Evolutionary conservation across 2,329 filamentous ascomycete species (phyloP).

Genomic region (Sporothrix mexicana): DNA sequence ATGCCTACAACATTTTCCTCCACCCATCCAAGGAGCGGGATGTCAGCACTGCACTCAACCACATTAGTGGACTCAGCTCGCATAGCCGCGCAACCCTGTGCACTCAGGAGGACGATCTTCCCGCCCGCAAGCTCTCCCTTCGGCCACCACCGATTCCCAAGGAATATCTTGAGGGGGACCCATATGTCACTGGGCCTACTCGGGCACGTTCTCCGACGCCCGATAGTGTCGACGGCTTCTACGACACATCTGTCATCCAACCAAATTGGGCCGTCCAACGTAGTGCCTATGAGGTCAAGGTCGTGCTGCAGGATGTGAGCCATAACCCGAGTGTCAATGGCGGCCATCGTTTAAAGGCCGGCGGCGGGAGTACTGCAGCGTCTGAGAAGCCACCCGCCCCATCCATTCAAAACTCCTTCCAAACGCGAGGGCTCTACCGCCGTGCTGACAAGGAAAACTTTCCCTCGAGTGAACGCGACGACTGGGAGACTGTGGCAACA

Average conservation of each 20-base stretch:
- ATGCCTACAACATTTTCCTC: constrained; percentile 48
- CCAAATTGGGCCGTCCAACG: constrained; percentile 33
- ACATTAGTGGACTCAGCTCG: constrained; percentile 41
- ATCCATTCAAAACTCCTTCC: neutral
- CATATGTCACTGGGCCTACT: constrained; percentile 21
- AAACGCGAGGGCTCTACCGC: neutral
- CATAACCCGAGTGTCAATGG: neutral
- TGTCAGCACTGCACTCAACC: constrained; percentile 50
- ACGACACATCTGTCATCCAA: constrained; percentile 36
- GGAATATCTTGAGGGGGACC: constrained; percentile 28
- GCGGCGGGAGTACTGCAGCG: neutral
- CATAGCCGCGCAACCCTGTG: constrained; percentile 40
- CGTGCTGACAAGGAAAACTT: constrained; percentile 20
- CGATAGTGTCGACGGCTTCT: constrained; percentile 31
- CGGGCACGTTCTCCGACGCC: constrained; percentile 30
- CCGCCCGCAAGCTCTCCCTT: constrained; percentile 40
- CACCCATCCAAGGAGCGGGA: constrained; percentile 51
- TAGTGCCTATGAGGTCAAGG: constrained; percentile 38
- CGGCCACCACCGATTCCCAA: constrained; percentile 34
- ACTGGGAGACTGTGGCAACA: constrained; percentile 50
- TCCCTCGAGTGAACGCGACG: constrained; percentile 44
- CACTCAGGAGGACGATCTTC: constrained; percentile 39
- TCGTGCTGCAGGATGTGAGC: constrained; percentile 36
- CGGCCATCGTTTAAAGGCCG: neutral
- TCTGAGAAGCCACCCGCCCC: neutral